Base-by-base conservation (phyloP, 495 filamentous ascomycete species). In the Apodospora peruviana region DNA sequence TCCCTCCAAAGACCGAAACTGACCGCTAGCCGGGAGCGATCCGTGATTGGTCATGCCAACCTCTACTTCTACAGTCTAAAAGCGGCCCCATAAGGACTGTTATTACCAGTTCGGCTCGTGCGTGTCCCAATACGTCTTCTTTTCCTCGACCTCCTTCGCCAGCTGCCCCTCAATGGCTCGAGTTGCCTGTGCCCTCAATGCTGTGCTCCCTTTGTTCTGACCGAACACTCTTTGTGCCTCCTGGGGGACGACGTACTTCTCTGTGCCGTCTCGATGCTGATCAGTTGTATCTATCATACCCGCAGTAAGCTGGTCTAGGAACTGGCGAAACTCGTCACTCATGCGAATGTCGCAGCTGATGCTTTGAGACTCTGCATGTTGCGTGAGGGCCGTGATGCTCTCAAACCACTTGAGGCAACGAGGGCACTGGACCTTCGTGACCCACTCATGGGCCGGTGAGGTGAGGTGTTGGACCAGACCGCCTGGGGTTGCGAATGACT, bases 281-380 rank as follows among this genome's bases (percentile, higher is more conserved):
- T n/a, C 51, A 29, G 52, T 44, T 14, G 60, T 49, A n/a, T 57
- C 56, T n/a, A 61, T 38, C 9, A 60, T 53, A 18, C 64, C 64
- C 5, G 52, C 47, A 22, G 56, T 63, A 5, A 57, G 43, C 51
- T 49, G 45, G 22, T 51, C 39, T 11, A 67, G 19, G n/a, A 55
- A 55, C 14, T 41, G 29, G 8, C 56, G 48, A 32, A 55, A 60
- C 18, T 43, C 39, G 2, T 52, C 18, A 10, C 44, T 48, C n/a
- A 21, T 7, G 32, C 56, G 52, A 19, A 67, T 14, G 14, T 44
- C 20, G 50, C 64, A 67, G 7, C 43, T 56, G n/a, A 37, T 24
- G 21, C 36, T 48, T 32, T 65, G 58, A 1, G 59, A 58, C 40
- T 68, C 65, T 18, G 53, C 59, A 25, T 71, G 70, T 46, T 66